Conservation (phyloP, 257 asterid genomes). For the Gentiana macrophylla region DNA sequence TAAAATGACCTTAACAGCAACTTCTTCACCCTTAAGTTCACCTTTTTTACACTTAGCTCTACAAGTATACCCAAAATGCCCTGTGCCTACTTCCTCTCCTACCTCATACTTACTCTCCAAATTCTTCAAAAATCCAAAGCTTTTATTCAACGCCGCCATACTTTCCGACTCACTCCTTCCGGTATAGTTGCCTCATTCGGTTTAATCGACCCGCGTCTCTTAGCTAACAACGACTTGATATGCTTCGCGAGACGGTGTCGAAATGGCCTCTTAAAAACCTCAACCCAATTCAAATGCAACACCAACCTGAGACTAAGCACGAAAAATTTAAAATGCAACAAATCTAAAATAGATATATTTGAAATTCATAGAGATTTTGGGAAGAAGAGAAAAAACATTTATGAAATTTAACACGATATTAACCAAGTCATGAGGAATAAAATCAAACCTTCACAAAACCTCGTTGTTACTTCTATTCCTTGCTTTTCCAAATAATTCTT, state of each 20-base stretch:
- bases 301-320: too few species aligned
- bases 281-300: too few species aligned
- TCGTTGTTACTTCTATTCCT: too few species aligned
- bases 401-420: too few species aligned
- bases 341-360: too few species aligned
- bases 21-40: conserved; percentile 76
- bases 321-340: too few species aligned
- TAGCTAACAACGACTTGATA: conserved; percentile 71
- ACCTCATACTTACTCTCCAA: conserved; percentile 51
- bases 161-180: conserved; percentile 93
- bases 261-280: conserved; percentile 79
- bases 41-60: conserved; percentile 76
- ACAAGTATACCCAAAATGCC: conserved; percentile 93
- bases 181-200: conserved; percentile 88
- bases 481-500: too few species aligned
- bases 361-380: too few species aligned
- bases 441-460: too few species aligned
- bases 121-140: conserved; percentile 67
- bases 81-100: conserved; percentile 85
- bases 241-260: conserved; percentile 98
- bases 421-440: too few species aligned
- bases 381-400: too few species aligned
- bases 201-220: conserved; percentile 84
- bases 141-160: conserved; percentile 71
- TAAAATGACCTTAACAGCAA: conserved; percentile 85